Evolutionary conservation across 306 rosid genomes (phyloP), one percentile per base, ranked within the genome.

Genomic region (Gastrolobium villosum): DNA sequence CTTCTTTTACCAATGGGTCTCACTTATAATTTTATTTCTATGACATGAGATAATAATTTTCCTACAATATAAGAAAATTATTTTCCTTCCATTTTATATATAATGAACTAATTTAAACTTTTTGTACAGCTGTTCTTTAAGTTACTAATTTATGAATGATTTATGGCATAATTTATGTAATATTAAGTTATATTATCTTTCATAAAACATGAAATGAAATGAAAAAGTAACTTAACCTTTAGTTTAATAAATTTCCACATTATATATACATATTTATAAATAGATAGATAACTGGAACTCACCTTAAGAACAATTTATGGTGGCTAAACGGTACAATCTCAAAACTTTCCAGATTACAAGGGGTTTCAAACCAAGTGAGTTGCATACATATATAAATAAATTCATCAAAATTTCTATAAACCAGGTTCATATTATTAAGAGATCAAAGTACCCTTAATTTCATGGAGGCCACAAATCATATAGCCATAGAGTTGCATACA

Each of bases 381-480:
- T n/a, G n/a, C n/a, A n/a, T n/a, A n/a, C n/a, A n/a, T n/a, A n/a
- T n/a, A n/a, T n/a, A n/a, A n/a, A n/a, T n/a, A n/a, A 76, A 64
- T 64, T 63, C 62, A 52, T 40, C 15, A 41, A 30, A 3, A 26
- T 61, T 61, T 30, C 48, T 4, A 57, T 4, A n/a, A n/a, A 14
- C 1, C 52, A 15, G 28, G 9, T 6, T 6, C n/a, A n/a, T n/a
- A 6, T 36, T 1, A 28, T 9, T 35, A 14, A 43, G 59, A 11
- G 3, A 54, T 34, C 28, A 15, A 46, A 30, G 3, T 8, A 6
- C 43, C n/a, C n/a, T n/a, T n/a, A 61, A 32, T 4, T 37, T 49
- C 39, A 84, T 84, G 87, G 87, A 45, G 15, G 31, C 52, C 41
- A 63, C n/a, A 49, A 65, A 63, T 28, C 82, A 65, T 62, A 80